These are phyloP conservation scores for Corynascus novoguineensis DNA, from an alignment of 495 filamentous ascomycete genomes.

Conservation along the genomic window DNA sequence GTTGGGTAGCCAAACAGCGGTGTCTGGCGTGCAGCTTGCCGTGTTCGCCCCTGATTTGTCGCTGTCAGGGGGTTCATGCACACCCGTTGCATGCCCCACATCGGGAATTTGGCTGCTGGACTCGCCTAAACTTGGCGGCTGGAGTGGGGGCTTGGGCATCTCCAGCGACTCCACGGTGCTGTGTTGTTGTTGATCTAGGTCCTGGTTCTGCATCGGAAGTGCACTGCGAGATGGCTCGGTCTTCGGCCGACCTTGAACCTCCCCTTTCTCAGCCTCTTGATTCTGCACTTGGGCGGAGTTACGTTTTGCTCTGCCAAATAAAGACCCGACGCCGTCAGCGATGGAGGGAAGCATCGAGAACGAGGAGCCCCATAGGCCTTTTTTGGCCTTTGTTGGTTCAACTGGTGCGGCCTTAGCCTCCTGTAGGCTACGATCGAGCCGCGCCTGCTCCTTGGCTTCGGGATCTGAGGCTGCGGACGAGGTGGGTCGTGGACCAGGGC, in stretches of 20 bases:
- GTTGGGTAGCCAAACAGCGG: conserved; percentile 30
- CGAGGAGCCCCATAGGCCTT: conserved; percentile 16
- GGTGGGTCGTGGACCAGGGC: conserved; percentile 2
- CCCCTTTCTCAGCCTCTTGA: background rate
- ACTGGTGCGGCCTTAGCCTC: conserved; percentile 1
- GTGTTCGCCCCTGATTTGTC: conserved; percentile 32
- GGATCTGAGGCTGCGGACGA: conserved; percentile 1
- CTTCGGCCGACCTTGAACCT: background rate
- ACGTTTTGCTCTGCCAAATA: conserved; percentile 19
- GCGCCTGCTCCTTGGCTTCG: background rate
- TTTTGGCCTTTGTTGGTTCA: conserved; percentile 12
- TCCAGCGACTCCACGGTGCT: conserved; percentile 2
- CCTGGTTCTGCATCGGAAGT: conserved; percentile 5
- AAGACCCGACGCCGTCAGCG: conserved; percentile 19
- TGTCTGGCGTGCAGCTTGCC: conserved; percentile 23
- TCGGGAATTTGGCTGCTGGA: conserved; percentile 18
- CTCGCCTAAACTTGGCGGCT: conserved; percentile 17
- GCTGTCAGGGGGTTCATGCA: conserved; percentile 21
- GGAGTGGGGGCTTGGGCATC: conserved; percentile 16
- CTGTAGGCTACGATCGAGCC: background rate
- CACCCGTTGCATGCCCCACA: conserved; percentile 21
- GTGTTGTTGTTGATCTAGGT: conserved; percentile 13
- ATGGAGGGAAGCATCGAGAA: conserved; percentile 20
- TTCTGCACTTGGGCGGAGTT: background rate
- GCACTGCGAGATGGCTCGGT: conserved; percentile 10